Evolutionary conservation across 495 filamentous ascomycete genomes (phyloP).

Genomic region (Penicillium bialowiezense): DNA sequence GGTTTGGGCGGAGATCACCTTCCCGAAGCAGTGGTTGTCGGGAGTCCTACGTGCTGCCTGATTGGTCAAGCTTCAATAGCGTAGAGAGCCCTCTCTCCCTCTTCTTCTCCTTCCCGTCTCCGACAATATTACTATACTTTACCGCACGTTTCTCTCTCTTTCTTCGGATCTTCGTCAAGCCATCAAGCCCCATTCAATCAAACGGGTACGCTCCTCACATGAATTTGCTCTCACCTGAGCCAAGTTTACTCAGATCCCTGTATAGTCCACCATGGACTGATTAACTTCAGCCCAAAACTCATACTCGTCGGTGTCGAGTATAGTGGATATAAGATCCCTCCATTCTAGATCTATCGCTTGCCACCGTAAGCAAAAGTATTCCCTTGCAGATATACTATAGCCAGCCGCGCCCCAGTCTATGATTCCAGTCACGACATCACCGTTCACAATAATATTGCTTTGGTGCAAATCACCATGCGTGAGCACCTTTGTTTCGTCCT

Average conservation of each 20-base stretch:
- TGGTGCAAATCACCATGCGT: conserved; percentile 19
- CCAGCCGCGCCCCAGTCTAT: conserved; percentile 21
- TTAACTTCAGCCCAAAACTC: not conserved
- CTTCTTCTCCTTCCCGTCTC: too few species aligned
- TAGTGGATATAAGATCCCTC: conserved; percentile 1
- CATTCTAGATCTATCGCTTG: conserved; percentile 9
- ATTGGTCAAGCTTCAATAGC: too few species aligned
- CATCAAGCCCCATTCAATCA: too few species aligned
- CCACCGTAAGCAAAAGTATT: conserved; percentile 14
- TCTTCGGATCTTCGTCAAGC: too few species aligned
- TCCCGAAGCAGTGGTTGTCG: too few species aligned
- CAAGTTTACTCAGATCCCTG: not conserved
- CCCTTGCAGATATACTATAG: conserved; percentile 15
- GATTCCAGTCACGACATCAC: conserved; percentile 7
- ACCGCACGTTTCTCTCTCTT: too few species aligned
- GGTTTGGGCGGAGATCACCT: too few species aligned
- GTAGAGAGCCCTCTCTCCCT: too few species aligned
- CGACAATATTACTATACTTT: too few species aligned
- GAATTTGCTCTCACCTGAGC: too few species aligned
- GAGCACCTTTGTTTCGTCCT: conserved; percentile 7
- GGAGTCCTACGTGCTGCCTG: too few species aligned
- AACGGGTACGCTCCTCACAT: too few species aligned
- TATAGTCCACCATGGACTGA: not conserved
- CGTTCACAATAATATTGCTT: conserved; percentile 10
- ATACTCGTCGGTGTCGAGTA: not conserved